A percentile compares a stretch with the other conserved stretches of the same genome.
Evolutionary conservation across 2,329 filamentous ascomycete species (phyloP).

Genomic region (Scytalidium sp.): DNA sequence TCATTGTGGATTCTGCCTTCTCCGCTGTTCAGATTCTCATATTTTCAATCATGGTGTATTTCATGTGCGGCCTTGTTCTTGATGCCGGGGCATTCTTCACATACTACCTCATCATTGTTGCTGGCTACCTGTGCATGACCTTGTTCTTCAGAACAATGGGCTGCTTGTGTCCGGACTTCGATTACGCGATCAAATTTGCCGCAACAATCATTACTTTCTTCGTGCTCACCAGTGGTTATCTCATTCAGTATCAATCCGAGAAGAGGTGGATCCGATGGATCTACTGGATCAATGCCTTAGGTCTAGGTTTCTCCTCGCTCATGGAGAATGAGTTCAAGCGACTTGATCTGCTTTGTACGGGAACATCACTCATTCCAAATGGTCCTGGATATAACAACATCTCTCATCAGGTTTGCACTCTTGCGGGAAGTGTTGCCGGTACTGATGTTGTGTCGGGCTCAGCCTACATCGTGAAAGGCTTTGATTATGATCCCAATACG

Average conservation of each 20-base stretch:
- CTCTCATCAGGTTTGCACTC: constrained; percentile 75
- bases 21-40: constrained; percentile 66
- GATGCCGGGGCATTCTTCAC: constrained; percentile 76
- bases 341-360: constrained; percentile 66
- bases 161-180: constrained; percentile 75
- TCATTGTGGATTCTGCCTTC: constrained; percentile 74
- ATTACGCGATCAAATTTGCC: constrained; percentile 81
- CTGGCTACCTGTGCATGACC: constrained; percentile 70
- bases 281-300: constrained; percentile 72
- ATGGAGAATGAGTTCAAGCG: constrained; percentile 85
- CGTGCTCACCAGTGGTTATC: constrained; percentile 75
- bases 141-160: constrained; percentile 75
- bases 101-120: constrained; percentile 69
- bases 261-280: constrained; percentile 80
- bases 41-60: constrained; percentile 75
- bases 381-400: constrained; percentile 70
- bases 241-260: constrained; percentile 75
- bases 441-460: constrained; percentile 60
- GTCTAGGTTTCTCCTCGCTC: constrained; percentile 70
- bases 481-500: constrained; percentile 62
- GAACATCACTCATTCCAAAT: constrained; percentile 65
- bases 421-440: constrained; percentile 68
- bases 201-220: constrained; percentile 79
- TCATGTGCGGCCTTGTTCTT: constrained; percentile 68
- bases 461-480: constrained; percentile 67